Percentiles rank a stretch among this genome's conserved stretches.
phyloP scores from a whole-genome alignment of 768 basidiomycete species.

The Hypholoma sublateritium region DNA sequence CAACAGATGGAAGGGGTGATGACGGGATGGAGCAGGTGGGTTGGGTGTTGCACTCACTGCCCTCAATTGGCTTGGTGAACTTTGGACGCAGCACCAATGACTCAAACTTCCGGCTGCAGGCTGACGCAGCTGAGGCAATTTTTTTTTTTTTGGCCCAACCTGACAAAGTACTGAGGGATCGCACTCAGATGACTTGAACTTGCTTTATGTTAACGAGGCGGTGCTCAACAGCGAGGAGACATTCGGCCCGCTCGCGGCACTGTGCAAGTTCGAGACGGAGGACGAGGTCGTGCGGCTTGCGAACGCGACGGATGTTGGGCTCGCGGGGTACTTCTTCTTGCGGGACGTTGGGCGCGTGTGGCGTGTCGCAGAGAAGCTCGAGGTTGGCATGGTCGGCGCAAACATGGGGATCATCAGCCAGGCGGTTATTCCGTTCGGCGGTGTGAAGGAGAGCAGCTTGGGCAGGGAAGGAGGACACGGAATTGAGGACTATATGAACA shows the following conservation, averaged over 20 bases:
- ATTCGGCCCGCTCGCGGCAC: conserved; percentile 88
- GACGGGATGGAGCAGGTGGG: no score
- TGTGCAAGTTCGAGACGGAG: conserved; percentile 91
- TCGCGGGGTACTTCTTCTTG: conserved; percentile 94
- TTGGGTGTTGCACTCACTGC: no score
- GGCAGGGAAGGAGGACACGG: conserved; percentile 88
- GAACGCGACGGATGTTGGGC: conserved; percentile 81
- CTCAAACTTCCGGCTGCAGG: no score
- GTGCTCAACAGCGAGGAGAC: conserved; percentile 83
- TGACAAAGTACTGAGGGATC: no score
- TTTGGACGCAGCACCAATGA: no score
- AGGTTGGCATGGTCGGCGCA: conserved; percentile 89
- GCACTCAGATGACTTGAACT: no score
- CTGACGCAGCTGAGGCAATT: no score
- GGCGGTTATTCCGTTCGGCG: conserved; percentile 85
- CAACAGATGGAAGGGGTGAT: no score
- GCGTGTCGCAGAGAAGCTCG: conserved; percentile 91
- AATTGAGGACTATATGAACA: conserved; percentile 85
- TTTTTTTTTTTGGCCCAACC: no score
- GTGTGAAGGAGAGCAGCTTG: conserved; percentile 84
- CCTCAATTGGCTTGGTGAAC: no score
- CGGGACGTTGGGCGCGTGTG: conserved; percentile 85
- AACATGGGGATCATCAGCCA: conserved; percentile 82
- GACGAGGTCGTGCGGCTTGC: conserved; percentile 88
- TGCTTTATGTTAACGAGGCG: no score